Base-by-base conservation (phyloP, 1,284 basidiomycete species). In the Cutaneotrichosporon cavernicola region DNA sequence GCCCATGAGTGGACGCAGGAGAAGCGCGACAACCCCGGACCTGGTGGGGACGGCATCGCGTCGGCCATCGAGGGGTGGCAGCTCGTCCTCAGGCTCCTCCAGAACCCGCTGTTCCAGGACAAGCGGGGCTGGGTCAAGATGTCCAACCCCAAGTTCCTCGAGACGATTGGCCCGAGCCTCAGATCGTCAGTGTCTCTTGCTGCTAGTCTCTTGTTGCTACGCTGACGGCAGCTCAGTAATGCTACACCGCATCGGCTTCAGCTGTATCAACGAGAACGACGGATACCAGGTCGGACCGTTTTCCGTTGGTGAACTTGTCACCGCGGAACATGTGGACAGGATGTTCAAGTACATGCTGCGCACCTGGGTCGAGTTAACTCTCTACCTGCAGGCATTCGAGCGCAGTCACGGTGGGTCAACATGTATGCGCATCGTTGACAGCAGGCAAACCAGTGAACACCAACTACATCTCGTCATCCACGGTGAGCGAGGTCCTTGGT, bases 271-370 rank as follows among this genome's bases (percentile, higher is more conserved):
- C 31, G 70, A 74, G n/a, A 58, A 65, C 1, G 73, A 75, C 18
- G 69, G 65, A 0, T 68, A 74, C 9, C 69, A 72, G 8, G 72
- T 79, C 8, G 77, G 77, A 6, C 77, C 77, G 3, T 70, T 75
- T 34, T 64, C 61, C 7, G 50, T 60, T 10, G 62, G 60, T 36
- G 73, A 72, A 3, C 53, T 66, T 22, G 62, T 70, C 43, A 58
- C 61, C 1, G 65, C 69, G 6, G 70, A 66, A 14, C 67, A 72
- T 50, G 66, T 72, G 7, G 56, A 53, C 21, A 71, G 72, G 62
- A 76, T 77, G 74, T 72, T 76, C 58, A 62, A 56, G 50, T 79
- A 79, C 62, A 75, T 79, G 73, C 53, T 75, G 18, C 62, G 77
- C 34, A 60, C 70, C 1, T 79, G 77, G 77, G 69, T 79, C 7